These are phyloP conservation scores for Kurtzmaniella cleridarum DNA, from an alignment of 805 yeast genomes.

Conservation along the genomic window DNA sequence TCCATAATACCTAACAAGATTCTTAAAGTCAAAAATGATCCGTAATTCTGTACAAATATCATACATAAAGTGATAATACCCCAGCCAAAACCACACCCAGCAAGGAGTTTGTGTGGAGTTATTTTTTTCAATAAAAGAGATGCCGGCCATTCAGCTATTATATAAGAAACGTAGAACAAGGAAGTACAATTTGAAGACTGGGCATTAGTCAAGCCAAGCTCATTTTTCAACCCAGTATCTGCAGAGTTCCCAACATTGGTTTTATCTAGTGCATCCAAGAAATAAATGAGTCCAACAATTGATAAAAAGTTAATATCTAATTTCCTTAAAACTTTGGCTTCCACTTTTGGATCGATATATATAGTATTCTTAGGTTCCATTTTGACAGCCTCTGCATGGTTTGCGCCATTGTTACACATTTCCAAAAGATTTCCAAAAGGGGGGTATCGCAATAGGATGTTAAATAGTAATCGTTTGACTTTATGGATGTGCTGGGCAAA, in stretches of 20 bases:
- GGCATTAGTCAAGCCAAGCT: slow-evolving; percentile 29
- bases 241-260: slow-evolving; percentile 58
- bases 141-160: slow-evolving; percentile 33
- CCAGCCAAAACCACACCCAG: slow-evolving; percentile 32
- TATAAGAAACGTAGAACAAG: slow-evolving; percentile 44
- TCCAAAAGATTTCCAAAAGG: no score
- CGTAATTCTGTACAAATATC: slow-evolving; percentile 36
- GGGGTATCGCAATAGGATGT: no score
- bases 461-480: no score
- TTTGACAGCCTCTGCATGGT: not conserved
- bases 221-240: slow-evolving; percentile 45
- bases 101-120: slow-evolving; percentile 22
- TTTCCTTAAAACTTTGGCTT: slow-evolving; percentile 30
- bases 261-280: slow-evolving; percentile 46
- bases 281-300: slow-evolving; percentile 36
- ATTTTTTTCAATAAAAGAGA: slow-evolving; percentile 31
- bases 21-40: slow-evolving; percentile 41
- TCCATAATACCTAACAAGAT: slow-evolving; percentile 49
- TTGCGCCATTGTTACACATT: no score
- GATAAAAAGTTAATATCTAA: slow-evolving; percentile 42
- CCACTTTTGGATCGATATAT: slow-evolving; percentile 14
- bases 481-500: no score
- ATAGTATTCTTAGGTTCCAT: slow-evolving; percentile 3
- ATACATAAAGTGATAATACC: slow-evolving; percentile 36
- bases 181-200: slow-evolving; percentile 42